Evolutionary conservation across 2,329 filamentous ascomycete species (phyloP).

Genomic region (Cladophialophora carrionii): DNA sequence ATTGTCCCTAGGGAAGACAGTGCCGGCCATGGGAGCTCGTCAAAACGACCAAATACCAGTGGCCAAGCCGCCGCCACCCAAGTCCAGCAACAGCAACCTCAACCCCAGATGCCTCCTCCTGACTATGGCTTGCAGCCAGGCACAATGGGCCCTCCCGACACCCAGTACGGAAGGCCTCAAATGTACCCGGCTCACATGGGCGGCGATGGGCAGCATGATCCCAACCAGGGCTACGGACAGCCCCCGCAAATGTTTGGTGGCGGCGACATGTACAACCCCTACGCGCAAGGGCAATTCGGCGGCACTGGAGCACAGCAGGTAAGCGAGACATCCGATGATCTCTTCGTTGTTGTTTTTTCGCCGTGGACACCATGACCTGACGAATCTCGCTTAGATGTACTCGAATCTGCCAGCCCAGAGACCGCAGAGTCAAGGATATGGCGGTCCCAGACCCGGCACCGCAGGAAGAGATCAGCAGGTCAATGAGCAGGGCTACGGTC

Average conservation of each 20-base stretch:
- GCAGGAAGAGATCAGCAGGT: constrained; percentile 34
- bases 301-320: constrained; percentile 68
- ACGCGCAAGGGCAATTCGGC: constrained; percentile 69
- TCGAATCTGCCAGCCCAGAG: constrained; percentile 33
- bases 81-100: constrained; percentile 57
- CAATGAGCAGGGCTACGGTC: constrained; percentile 38
- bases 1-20: constrained; percentile 97
- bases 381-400: constrained; percentile 34
- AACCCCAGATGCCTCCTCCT: constrained; percentile 59
- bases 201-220: constrained; percentile 61
- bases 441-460: constrained; percentile 35
- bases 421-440: constrained; percentile 38
- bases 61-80: constrained; percentile 47
- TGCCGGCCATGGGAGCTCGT: constrained; percentile 62
- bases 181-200: constrained; percentile 79
- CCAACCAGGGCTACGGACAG: constrained; percentile 73
- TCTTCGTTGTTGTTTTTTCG: constrained; percentile 11
- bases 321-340: constrained; percentile 44
- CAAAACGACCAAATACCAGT: constrained; percentile 54
- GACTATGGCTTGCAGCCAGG: constrained; percentile 64
- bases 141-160: constrained; percentile 65
- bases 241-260: constrained; percentile 76
- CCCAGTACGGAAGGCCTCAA: constrained; percentile 77
- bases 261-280: constrained; percentile 71
- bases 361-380: not conserved